phyloP scores from a whole-genome alignment of 1,284 basidiomycete species.

The Ceratobasidium sp. region DNA sequence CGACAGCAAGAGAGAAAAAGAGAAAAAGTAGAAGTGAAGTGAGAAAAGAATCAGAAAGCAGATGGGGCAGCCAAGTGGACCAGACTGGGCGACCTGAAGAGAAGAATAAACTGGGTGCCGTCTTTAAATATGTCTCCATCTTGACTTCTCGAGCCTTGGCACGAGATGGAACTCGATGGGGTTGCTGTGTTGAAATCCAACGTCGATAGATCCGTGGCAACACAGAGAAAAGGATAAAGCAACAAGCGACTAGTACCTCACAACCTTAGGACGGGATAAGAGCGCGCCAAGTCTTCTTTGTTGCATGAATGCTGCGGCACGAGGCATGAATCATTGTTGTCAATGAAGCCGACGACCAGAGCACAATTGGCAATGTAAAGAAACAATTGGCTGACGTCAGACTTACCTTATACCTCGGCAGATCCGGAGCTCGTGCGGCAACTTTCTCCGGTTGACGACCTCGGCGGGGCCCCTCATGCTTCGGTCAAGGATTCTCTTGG shows the following conservation, averaged over 20 bases:
- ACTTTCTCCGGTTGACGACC: too few species aligned
- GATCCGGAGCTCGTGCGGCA: too few species aligned
- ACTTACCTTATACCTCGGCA: too few species aligned
- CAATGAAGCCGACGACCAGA: not conserved
- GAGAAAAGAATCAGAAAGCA: constrained; percentile 16
- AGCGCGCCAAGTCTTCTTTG: constrained; percentile 27
- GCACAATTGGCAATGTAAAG: too few species aligned
- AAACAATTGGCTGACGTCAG: too few species aligned
- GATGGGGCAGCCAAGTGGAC: constrained; percentile 37
- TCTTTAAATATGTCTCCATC: constrained; percentile 6
- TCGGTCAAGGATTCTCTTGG: too few species aligned
- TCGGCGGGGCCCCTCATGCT: too few species aligned
- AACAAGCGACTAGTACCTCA: not conserved
- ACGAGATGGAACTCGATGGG: not conserved
- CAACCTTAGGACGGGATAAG: not conserved
- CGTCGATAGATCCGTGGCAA: not conserved
- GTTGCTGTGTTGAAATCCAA: constrained; percentile 22
- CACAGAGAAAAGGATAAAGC: not conserved
- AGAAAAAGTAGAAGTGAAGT: constrained; percentile 5
- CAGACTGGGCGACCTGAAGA: constrained; percentile 34
- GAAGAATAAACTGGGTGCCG: not conserved
- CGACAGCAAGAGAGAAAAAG: not conserved
- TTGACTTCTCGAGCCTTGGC: constrained; percentile 22
- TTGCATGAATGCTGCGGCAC: constrained; percentile 18
- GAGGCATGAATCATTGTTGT: not conserved